phyloP scores from a whole-genome alignment of 768 basidiomycete species.

The Gelatoporia subvermispora region DNA sequence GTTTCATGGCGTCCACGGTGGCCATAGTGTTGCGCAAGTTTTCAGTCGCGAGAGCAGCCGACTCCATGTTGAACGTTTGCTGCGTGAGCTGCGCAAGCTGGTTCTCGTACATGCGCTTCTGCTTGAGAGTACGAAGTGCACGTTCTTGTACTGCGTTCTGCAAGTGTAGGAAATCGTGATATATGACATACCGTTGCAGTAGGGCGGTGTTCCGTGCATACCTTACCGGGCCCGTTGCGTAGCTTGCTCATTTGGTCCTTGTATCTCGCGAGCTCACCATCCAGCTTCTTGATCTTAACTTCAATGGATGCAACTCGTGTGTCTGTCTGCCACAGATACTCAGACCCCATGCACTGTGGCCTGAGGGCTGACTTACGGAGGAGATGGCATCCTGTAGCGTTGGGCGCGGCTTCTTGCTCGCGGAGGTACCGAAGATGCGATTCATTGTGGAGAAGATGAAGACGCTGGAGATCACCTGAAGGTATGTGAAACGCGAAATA shows the following conservation, averaged over 20 bases:
- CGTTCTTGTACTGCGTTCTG: slow-evolving; percentile 93
- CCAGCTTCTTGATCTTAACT: slow-evolving; percentile 95
- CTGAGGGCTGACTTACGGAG: slow-evolving; percentile 46
- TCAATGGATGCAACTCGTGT: slow-evolving; percentile 81
- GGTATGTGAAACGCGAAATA: too few relatives aligned
- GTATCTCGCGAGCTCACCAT: slow-evolving; percentile 86
- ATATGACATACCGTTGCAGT: not conserved
- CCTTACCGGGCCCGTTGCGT: slow-evolving; percentile 93
- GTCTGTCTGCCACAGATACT: slow-evolving; percentile 62
- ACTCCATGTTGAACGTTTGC: slow-evolving; percentile 99
- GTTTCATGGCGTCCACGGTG: slow-evolving; percentile 93
- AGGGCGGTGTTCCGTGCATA: slow-evolving; percentile 25
- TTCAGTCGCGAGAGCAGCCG: slow-evolving; percentile 91
- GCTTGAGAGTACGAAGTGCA: slow-evolving; percentile 88
- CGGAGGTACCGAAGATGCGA: slow-evolving; percentile 74
- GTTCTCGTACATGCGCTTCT: slow-evolving; percentile 93
- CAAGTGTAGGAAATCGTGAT: slow-evolving; percentile 4
- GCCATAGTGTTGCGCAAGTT: slow-evolving; percentile 99
- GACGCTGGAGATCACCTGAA: too few relatives aligned
- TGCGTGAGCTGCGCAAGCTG: slow-evolving; percentile 89
- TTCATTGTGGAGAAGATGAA: slow-evolving; percentile 51
- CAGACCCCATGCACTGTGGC: not conserved
- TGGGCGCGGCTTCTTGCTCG: slow-evolving; percentile 80
- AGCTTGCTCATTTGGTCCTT: slow-evolving; percentile 96
- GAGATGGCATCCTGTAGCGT: slow-evolving; percentile 89